Evolutionary conservation across 306 rosid genomes (phyloP).

Genomic region (Dalbergia cultrata): DNA sequence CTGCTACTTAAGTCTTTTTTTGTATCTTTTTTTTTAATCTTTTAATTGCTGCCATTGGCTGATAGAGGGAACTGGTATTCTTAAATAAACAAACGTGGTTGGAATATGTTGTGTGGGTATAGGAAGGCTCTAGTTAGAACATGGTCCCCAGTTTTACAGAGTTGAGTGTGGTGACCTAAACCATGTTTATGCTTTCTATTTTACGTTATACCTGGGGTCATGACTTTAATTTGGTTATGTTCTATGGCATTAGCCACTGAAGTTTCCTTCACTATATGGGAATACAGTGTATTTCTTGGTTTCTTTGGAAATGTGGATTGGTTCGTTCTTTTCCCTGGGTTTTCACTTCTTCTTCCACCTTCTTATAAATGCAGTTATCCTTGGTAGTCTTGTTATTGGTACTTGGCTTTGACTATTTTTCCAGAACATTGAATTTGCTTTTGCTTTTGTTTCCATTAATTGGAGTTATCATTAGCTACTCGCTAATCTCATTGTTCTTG

Average conservation of each 20-base stretch:
- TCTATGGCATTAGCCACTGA: slow-evolving; percentile 14
- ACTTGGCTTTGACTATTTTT: slow-evolving; percentile 23
- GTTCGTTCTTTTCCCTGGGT: not conserved
- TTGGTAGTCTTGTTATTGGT: slow-evolving; percentile 36
- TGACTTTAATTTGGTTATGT: slow-evolving; percentile 18
- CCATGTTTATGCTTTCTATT: slow-evolving; percentile 2
- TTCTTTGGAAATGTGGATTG: not conserved
- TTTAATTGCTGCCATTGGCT: slow-evolving; percentile 23
- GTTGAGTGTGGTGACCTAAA: slow-evolving; percentile 32
- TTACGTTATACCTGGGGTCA: slow-evolving; percentile 5
- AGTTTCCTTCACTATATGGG: slow-evolving; percentile 36
- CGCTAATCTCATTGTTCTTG: slow-evolving; percentile 42
- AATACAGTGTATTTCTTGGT: slow-evolving; percentile 8
- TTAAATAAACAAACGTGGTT: slow-evolving; percentile 42
- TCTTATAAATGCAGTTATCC: slow-evolving; percentile 7
- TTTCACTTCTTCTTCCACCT: not conserved
- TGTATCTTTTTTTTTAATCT: not conserved
- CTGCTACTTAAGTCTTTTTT: slow-evolving; percentile 28
- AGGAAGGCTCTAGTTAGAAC: slow-evolving; percentile 34
- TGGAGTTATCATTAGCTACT: slow-evolving; percentile 23
- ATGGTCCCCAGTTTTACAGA: slow-evolving; percentile 40
- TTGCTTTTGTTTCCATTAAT: slow-evolving; percentile 35
- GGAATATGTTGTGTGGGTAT: not conserved
- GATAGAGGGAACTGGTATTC: slow-evolving; percentile 21
- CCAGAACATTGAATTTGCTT: slow-evolving; percentile 10